Conservation (phyloP, 2,329 filamentous ascomycete genomes). For the Pseudogymnoascus sp. region DNA sequence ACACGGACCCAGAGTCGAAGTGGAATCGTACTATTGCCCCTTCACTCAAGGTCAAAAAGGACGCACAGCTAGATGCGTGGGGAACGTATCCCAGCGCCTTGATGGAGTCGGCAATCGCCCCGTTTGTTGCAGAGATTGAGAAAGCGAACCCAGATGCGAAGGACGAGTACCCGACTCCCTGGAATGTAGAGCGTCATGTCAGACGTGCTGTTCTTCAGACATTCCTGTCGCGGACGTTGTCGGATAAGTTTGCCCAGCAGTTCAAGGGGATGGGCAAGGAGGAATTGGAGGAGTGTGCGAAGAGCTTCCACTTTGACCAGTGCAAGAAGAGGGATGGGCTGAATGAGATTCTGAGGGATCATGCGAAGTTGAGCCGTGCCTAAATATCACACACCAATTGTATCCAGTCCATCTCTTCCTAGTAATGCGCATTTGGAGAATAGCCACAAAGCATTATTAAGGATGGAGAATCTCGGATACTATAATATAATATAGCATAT, state of each 20-base stretch:
- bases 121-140: constrained; percentile 22
- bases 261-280: constrained; percentile 42
- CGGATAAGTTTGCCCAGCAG: constrained; percentile 43
- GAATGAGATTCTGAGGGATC: constrained; percentile 31
- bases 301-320: constrained; percentile 45
- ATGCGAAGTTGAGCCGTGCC: constrained; percentile 9
- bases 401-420: neutral
- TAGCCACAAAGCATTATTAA: neutral
- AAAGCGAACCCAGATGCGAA: constrained; percentile 19
- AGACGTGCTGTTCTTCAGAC: constrained; percentile 13
- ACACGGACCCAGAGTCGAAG: constrained; percentile 35
- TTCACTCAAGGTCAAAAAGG: constrained; percentile 47
- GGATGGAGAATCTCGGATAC: neutral
- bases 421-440: neutral
- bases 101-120: constrained; percentile 28
- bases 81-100: constrained; percentile 31
- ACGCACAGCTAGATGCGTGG: constrained; percentile 46
- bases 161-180: constrained; percentile 22
- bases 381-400: neutral
- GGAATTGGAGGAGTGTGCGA: constrained; percentile 39
- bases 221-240: constrained; percentile 12
- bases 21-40: constrained; percentile 44
- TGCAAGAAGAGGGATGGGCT: constrained; percentile 43
- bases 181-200: constrained; percentile 22
- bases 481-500: neutral